phyloP scores from a whole-genome alignment of 1,284 basidiomycete species.

The Paramarasmius palmivorus region DNA sequence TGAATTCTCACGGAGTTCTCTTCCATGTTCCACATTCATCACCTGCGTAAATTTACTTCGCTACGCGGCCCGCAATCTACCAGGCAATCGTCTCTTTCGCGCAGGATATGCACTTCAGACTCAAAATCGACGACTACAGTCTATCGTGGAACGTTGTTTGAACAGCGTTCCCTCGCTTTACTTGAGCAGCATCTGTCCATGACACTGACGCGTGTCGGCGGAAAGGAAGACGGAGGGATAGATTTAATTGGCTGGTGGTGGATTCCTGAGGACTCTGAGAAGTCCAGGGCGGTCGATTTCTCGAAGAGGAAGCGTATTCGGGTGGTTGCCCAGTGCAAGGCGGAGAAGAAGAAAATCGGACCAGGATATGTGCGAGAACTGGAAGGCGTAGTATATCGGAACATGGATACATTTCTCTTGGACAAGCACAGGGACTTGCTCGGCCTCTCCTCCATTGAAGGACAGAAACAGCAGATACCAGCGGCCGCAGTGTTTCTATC shows the following conservation, averaged over 20 bases:
- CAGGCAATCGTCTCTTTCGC: no score
- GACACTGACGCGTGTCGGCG: conserved; percentile 77
- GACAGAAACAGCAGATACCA: no score
- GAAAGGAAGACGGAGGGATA: conserved; percentile 81
- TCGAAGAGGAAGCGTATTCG: conserved; percentile 51
- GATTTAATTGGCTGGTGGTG: conserved; percentile 95
- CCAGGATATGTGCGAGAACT: conserved; percentile 85
- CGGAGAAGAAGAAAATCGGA: conserved; percentile 76
- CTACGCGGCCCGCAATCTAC: neutral
- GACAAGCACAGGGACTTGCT: neutral
- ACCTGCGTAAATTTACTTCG: conserved; percentile 2
- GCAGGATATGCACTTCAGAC: neutral
- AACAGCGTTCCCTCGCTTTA: conserved; percentile 63
- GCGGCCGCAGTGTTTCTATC: conserved; percentile 75
- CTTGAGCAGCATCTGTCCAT: conserved; percentile 74
- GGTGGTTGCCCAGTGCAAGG: conserved; percentile 90
- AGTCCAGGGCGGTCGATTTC: conserved; percentile 8
- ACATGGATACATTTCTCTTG: conserved; percentile 23
- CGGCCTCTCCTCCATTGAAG: neutral
- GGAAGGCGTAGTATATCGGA: conserved; percentile 76
- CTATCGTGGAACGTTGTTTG: conserved; percentile 73
- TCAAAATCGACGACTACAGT: conserved; percentile 10
- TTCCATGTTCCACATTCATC: no score
- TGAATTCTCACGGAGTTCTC: no score
- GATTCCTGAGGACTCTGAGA: conserved; percentile 47